phyloP scores from a whole-genome alignment of 164 flowering plant genomes.

The Nymphaea colorata region DNA sequence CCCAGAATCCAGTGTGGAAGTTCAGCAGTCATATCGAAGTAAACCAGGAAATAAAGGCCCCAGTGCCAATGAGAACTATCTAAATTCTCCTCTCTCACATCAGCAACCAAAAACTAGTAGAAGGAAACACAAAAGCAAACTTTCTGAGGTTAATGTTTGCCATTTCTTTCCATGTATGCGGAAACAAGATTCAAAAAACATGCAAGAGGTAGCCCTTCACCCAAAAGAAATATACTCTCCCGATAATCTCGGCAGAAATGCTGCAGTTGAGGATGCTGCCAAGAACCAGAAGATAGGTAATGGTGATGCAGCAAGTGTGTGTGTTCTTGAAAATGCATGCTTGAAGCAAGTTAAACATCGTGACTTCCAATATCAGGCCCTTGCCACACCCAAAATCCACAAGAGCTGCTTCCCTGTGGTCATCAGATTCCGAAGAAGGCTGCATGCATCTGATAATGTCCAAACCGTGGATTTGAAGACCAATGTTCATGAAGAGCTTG shows the following conservation, averaged over 20 bases:
- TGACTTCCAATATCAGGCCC: slow-evolving; percentile 7
- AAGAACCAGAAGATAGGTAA: slow-evolving; percentile 14
- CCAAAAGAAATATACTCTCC: slow-evolving; percentile 24
- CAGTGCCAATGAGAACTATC: slow-evolving; percentile 15
- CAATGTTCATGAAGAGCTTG: slow-evolving; percentile 21
- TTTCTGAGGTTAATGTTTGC: slow-evolving; percentile 25
- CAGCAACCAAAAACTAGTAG: slow-evolving; percentile 23
- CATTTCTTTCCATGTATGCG: slow-evolving; percentile 15
- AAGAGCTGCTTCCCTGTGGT: slow-evolving; percentile 37
- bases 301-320: slow-evolving; percentile 13
- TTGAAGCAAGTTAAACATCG: slow-evolving; percentile 5
- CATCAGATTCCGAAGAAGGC: slow-evolving; percentile 19
- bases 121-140: slow-evolving; percentile 22
- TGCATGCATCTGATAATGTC: slow-evolving; percentile 16
- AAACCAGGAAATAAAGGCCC: neutral
- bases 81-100: slow-evolving; percentile 28
- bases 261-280: slow-evolving; percentile 25
- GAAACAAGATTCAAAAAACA: neutral
- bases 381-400: slow-evolving; percentile 16
- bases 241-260: slow-evolving; percentile 47
- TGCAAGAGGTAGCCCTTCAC: slow-evolving; percentile 7
- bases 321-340: slow-evolving; percentile 8
- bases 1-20: neutral
- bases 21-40: neutral
- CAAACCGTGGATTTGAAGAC: slow-evolving; percentile 18